These are phyloP conservation scores for Zymoseptoria passerinii DNA, from an alignment of 2,329 filamentous ascomycete species.

Conservation along the genomic window DNA sequence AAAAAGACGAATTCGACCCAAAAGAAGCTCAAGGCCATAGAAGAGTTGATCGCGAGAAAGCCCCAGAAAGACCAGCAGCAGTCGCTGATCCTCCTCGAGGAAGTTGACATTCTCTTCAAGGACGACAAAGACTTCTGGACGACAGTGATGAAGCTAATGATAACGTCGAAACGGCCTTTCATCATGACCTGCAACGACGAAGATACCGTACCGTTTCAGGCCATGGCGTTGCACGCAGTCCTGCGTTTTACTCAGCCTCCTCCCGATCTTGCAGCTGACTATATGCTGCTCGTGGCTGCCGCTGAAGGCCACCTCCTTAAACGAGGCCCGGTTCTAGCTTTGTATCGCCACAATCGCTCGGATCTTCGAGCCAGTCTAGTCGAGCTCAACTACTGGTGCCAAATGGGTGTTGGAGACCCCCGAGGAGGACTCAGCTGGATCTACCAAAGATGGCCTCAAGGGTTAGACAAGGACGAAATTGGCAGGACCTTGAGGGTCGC, in stretches of 20 bases:
- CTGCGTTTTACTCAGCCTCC: slow-evolving; percentile 66
- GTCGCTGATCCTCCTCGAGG: slow-evolving; percentile 86
- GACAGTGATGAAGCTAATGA: slow-evolving; percentile 68
- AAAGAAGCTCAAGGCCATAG: slow-evolving; percentile 20
- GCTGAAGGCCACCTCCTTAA: slow-evolving; percentile 77
- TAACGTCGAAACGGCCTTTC: slow-evolving; percentile 81
- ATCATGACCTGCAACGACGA: slow-evolving; percentile 95
- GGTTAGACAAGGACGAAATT: slow-evolving; percentile 58
- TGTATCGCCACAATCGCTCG: slow-evolving; percentile 60
- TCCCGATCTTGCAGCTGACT: slow-evolving; percentile 62
- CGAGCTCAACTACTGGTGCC: slow-evolving; percentile 93
- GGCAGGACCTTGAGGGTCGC: slow-evolving; percentile 66
- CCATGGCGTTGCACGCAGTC: slow-evolving; percentile 74
- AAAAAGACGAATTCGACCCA: slow-evolving; percentile 24
- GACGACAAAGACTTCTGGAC: slow-evolving; percentile 95
- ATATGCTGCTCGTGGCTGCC: slow-evolving; percentile 73
- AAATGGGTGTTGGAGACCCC: slow-evolving; percentile 85
- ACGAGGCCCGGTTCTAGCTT: slow-evolving; percentile 55
- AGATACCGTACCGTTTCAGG: slow-evolving; percentile 64
- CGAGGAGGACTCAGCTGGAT: slow-evolving; percentile 88
- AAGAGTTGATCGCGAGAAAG: slow-evolving; percentile 29
- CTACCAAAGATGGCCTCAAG: slow-evolving; percentile 65
- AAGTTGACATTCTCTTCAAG: slow-evolving; percentile 87
- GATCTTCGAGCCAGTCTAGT: slow-evolving; percentile 76
- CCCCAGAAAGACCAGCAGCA: slow-evolving; percentile 61